phyloP scores from a whole-genome alignment of 768 basidiomycete genomes.

The Lentinus brumalis region DNA sequence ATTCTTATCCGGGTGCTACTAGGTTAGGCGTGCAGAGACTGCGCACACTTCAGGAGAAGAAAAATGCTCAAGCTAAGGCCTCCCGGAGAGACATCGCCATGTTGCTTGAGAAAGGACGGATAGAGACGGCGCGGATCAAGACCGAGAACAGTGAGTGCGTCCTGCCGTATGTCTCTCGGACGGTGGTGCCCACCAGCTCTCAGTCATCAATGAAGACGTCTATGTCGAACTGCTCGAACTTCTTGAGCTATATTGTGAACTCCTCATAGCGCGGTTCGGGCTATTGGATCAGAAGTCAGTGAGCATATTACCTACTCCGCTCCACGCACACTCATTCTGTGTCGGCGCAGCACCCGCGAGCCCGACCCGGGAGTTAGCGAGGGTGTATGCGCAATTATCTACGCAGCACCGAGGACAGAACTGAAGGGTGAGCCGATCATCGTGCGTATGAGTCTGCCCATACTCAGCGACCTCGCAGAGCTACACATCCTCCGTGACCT shows the following conservation, averaged over 20 bases:
- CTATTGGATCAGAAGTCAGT: slow-evolving; percentile 86
- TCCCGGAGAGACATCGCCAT: slow-evolving; percentile 80
- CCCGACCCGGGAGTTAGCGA: slow-evolving; percentile 88
- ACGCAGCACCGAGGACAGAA: slow-evolving; percentile 90
- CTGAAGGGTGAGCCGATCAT: slow-evolving; percentile 63
- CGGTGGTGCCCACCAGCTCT: not conserved
- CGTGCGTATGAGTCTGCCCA: not conserved
- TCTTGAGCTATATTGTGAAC: slow-evolving; percentile 91
- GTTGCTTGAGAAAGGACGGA: slow-evolving; percentile 74
- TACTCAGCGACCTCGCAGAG: slow-evolving; percentile 47
- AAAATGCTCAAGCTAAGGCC: slow-evolving; percentile 77
- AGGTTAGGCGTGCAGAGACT: slow-evolving; percentile 86
- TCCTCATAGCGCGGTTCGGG: slow-evolving; percentile 90
- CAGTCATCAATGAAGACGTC: slow-evolving; percentile 85
- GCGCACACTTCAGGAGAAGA: slow-evolving; percentile 89
- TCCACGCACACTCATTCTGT: not conserved
- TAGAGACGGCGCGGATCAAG: slow-evolving; percentile 85
- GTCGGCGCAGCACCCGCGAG: slow-evolving; percentile 58
- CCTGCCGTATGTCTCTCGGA: slow-evolving; percentile 6
- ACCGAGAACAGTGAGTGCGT: slow-evolving; percentile 73
- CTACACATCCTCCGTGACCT: slow-evolving; percentile 90
- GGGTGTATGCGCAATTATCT: slow-evolving; percentile 85
- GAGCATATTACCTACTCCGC: not conserved
- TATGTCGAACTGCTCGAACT: slow-evolving; percentile 88
- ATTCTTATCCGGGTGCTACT: slow-evolving; percentile 17